These are phyloP conservation scores for Solanum pinnatisectum DNA, from an alignment of 257 asterid species.

Conservation along the genomic window DNA sequence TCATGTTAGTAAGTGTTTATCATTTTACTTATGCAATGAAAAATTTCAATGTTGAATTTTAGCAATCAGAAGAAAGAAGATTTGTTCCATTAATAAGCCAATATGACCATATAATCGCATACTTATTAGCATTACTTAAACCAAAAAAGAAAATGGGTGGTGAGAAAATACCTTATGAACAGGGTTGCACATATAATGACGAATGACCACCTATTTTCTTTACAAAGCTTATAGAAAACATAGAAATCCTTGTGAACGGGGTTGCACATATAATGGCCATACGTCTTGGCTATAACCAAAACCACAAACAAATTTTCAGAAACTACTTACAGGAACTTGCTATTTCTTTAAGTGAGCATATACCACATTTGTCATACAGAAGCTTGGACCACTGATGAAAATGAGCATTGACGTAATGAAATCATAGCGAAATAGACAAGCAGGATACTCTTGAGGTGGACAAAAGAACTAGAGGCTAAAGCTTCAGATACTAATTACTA, in stretches of 20 bases:
- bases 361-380: background rate
- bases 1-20: background rate
- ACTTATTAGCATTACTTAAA: background rate
- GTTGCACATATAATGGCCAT: background rate
- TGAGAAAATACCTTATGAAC: background rate
- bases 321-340: background rate
- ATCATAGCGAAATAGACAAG: background rate
- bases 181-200: background rate
- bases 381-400: background rate
- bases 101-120: background rate
- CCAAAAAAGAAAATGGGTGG: background rate
- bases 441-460: background rate
- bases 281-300: background rate
- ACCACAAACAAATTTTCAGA: background rate
- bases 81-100: background rate
- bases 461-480: background rate
- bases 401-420: background rate
- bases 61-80: background rate
- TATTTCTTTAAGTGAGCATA: background rate
- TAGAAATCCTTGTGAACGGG: background rate
- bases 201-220: background rate
- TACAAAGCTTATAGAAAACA: background rate
- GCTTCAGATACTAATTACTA: background rate
- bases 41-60: background rate
- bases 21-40: background rate